A percentile compares a stretch with the other conserved stretches of the same genome.
Evolutionary conservation across 306 rosid species (phyloP).

Genomic region (Rubus idaeus): DNA sequence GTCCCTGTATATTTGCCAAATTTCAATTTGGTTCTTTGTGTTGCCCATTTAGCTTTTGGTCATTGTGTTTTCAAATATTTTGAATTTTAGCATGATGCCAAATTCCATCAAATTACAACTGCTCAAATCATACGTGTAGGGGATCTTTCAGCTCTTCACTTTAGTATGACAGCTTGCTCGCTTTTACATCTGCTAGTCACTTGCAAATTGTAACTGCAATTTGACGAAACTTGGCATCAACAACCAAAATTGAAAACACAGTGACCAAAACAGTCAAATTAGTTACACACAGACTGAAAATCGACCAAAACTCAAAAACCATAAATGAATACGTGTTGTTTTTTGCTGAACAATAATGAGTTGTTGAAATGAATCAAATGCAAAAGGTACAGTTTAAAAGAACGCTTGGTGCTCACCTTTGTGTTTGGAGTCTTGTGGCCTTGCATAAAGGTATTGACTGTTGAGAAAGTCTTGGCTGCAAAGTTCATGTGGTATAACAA

Average conservation of each 20-base stretch:
- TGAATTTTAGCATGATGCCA: too few relatives aligned
- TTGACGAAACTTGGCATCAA: neutral
- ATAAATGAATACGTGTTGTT: neutral
- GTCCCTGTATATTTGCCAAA: too few relatives aligned
- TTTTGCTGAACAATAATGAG: neutral
- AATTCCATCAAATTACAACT: too few relatives aligned
- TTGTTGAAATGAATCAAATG: too few relatives aligned
- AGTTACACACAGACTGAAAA: neutral
- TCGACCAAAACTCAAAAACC: neutral
- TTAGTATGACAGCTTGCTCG: too few relatives aligned
- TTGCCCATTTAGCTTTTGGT: neutral
- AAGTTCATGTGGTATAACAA: neutral
- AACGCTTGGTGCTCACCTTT: neutral
- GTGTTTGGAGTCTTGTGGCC: constrained; percentile 14
- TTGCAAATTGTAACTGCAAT: too few relatives aligned
- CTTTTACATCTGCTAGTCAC: neutral
- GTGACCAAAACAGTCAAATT: neutral
- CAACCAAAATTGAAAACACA: neutral
- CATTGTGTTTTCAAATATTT: neutral
- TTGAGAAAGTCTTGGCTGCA: neutral
- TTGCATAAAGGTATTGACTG: neutral
- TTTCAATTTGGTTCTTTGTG: too few relatives aligned
- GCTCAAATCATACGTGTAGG: too few relatives aligned
- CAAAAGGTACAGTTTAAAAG: neutral
- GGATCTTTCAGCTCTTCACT: too few relatives aligned